These are phyloP conservation scores for Orbilia brochopaga DNA, from an alignment of 2,329 filamentous ascomycete species.

Conservation along the genomic window DNA sequence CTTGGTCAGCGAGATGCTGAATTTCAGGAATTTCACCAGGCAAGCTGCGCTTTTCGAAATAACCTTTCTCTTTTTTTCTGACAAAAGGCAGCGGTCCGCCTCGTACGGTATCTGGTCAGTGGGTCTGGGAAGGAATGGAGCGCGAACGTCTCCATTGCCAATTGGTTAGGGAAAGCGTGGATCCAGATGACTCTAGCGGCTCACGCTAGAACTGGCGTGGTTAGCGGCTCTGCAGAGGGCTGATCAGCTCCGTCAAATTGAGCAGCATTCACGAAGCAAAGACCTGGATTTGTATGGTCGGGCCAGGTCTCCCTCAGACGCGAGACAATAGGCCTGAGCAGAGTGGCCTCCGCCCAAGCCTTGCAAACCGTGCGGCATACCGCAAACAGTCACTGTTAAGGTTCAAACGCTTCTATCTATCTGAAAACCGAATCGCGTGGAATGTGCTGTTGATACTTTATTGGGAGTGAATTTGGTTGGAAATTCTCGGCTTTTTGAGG, in stretches of 20 bases:
- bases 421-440: no score
- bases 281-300: background rate
- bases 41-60: background rate
- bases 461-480: no score
- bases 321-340: background rate
- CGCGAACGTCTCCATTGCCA: slow-evolving; percentile 5
- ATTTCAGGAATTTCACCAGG: background rate
- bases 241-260: slow-evolving; percentile 34
- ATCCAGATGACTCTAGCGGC: slow-evolving; percentile 1
- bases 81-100: slow-evolving; percentile 4
- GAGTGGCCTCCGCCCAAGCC: background rate
- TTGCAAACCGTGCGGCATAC: background rate
- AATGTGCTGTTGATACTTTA: no score
- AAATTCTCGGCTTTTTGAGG: no score
- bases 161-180: slow-evolving; percentile 11
- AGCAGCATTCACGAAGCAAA: slow-evolving; percentile 6
- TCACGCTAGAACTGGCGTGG: slow-evolving; percentile 13
- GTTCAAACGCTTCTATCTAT: background rate
- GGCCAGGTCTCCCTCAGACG: background rate
- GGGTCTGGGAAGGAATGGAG: slow-evolving; percentile 6
- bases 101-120: slow-evolving; percentile 9
- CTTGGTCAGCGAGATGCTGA: background rate
- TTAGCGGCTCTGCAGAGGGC: slow-evolving; percentile 8
- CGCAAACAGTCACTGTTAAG: background rate
- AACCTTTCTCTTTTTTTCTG: slow-evolving; percentile 5